Conservation (phyloP, 345 rosid species). For the Brassica carinata region DNA sequence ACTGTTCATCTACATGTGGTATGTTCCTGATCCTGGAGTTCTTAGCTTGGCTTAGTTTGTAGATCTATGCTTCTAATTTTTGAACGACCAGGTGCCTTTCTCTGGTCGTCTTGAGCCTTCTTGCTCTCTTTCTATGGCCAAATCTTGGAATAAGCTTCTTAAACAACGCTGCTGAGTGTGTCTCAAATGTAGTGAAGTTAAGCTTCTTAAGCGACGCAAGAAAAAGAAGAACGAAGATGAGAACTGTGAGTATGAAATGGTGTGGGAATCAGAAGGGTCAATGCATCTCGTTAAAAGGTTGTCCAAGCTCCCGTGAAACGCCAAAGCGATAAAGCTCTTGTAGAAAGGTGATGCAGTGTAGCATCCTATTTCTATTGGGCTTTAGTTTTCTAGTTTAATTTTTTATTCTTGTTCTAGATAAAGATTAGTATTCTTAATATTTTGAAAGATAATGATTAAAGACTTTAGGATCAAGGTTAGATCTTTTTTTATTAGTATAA, state of each 20-base stretch:
- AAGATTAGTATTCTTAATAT: too few relatives aligned
- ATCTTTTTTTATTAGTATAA: too few relatives aligned
- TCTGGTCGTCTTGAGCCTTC: conserved; percentile 53
- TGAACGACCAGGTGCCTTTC: conserved; percentile 60
- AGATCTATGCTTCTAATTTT: conserved; percentile 7
- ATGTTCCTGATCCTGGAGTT: conserved; percentile 6
- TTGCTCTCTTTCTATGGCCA: conserved; percentile 70
- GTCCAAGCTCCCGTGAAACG: conserved; percentile 33
- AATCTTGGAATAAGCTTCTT: conserved; percentile 54
- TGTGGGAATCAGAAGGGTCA: conserved; percentile 94
- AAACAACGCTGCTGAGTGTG: conserved; percentile 38
- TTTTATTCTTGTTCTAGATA: too few relatives aligned
- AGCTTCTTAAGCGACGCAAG: conserved; percentile 42
- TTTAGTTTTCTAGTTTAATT: too few relatives aligned
- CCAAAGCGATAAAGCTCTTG: conserved; percentile 44
- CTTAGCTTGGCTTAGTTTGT: conserved; percentile 10
- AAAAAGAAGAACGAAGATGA: conserved; percentile 87
- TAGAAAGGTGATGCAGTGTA: conserved; percentile 56
- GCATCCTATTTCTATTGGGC: too few relatives aligned
- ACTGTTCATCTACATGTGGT: conserved; percentile 53
- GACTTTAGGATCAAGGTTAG: too few relatives aligned
- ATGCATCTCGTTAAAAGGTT: conserved; percentile 83
- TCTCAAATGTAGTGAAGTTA: conserved; percentile 45
- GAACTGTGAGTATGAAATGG: conserved; percentile 74
- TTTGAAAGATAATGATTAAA: too few relatives aligned